phyloP scores from a whole-genome alignment of 371 early-diverging fungal genomes.

The Amoeboaphelidium protococcarum region DNA sequence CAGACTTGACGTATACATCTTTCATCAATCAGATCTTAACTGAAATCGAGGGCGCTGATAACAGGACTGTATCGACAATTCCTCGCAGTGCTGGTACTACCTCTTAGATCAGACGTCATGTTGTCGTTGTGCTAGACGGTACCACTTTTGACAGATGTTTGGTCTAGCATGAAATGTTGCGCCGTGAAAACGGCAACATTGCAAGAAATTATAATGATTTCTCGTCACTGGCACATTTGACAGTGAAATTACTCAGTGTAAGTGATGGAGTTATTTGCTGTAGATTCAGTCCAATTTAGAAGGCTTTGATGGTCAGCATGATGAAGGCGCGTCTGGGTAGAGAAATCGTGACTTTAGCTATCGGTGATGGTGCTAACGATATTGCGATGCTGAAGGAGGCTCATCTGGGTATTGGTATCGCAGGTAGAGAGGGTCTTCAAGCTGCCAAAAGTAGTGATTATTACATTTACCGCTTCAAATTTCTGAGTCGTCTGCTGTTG shows the following conservation, averaged over 20 bases:
- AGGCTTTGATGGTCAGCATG: conserved; percentile 9
- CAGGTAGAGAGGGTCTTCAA: conserved; percentile 37
- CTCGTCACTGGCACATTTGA: background rate
- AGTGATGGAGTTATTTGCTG: conserved; percentile 4
- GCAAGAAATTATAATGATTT: background rate
- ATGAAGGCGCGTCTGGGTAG: conserved; percentile 3
- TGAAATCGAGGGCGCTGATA: too few species aligned
- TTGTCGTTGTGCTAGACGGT: too few species aligned
- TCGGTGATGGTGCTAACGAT: conserved; percentile 96
- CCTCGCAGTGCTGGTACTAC: too few species aligned
- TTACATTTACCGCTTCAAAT: conserved; percentile 27
- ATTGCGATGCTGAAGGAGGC: conserved; percentile 73
- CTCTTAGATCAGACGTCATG: too few species aligned
- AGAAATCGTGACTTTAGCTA: conserved; percentile 44
- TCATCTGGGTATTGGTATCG: conserved; percentile 34
- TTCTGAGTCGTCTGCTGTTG: conserved; percentile 17
- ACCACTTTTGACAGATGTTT: too few species aligned
- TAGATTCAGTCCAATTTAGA: conserved; percentile 13
- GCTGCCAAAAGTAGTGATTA: conserved; percentile 35
- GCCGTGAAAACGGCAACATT: too few species aligned
- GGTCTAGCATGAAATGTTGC: too few species aligned
- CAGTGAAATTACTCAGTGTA: background rate
- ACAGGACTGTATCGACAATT: too few species aligned
- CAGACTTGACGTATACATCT: conserved; percentile 7
- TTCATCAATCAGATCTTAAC: too few species aligned